Conservation (phyloP, 768 basidiomycete species). For the Pleurotus sapidus region DNA sequence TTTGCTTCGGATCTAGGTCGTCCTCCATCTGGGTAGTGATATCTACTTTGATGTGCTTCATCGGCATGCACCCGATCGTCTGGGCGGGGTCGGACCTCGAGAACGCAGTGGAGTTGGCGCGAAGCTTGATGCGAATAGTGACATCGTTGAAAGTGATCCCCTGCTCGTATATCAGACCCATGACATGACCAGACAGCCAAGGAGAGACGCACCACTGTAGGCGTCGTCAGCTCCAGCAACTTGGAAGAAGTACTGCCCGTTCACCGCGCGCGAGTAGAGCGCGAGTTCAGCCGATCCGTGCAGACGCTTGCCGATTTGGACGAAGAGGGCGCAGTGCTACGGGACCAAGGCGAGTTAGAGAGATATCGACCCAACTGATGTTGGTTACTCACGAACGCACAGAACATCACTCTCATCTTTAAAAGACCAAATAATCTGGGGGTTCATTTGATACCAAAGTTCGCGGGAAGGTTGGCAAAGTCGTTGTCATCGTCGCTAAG, state of each 20-base stretch:
- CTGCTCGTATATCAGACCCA: neutral
- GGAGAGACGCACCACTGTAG: conserved; percentile 8
- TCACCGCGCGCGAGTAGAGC: conserved; percentile 12
- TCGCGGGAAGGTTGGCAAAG: no score
- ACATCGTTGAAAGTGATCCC: conserved; percentile 2
- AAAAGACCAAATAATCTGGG: no score
- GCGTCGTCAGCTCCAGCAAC: conserved; percentile 14
- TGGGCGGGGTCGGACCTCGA: neutral
- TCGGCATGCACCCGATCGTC: neutral
- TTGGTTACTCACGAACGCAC: no score
- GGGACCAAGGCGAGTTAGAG: conserved; percentile 5
- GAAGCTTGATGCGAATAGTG: neutral
- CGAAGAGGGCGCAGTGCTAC: conserved; percentile 8
- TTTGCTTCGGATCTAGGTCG: neutral
- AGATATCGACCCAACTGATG: no score
- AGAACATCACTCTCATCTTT: no score
- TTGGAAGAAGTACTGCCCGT: conserved; percentile 17
- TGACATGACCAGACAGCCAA: no score
- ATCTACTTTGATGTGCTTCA: neutral
- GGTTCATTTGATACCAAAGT: no score
- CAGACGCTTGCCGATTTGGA: conserved; percentile 10
- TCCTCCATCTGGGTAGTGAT: conserved; percentile 1
- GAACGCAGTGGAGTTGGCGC: no score
- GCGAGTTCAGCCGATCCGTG: conserved; percentile 12
- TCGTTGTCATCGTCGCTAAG: no score